phyloP scores from a whole-genome alignment of 2,329 filamentous ascomycete genomes.

The Pseudopyrenochaeta lycopersici region DNA sequence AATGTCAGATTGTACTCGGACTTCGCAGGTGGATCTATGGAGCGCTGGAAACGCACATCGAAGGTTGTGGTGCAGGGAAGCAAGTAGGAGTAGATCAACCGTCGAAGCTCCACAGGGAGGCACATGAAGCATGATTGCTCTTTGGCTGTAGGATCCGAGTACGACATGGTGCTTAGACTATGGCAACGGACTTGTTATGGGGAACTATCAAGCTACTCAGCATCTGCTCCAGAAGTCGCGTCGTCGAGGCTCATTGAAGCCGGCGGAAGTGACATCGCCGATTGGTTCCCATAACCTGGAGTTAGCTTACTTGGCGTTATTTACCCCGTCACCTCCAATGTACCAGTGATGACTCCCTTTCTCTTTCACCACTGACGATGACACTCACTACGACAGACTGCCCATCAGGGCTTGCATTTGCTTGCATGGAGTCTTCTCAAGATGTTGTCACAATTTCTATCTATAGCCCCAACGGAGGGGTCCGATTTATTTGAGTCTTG shows the following conservation, averaged over 20 bases:
- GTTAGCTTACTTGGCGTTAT: constrained; percentile 26
- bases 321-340: constrained; percentile 15
- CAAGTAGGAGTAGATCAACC: constrained; percentile 52
- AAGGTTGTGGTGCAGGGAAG: constrained; percentile 53
- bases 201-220: constrained; percentile 4
- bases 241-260: constrained; percentile 14
- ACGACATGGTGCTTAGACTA: constrained; percentile 21
- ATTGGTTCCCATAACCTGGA: constrained; percentile 27
- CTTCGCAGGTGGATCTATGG: constrained; percentile 19
- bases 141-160: background rate
- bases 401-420: constrained; percentile 35
- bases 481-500: constrained; percentile 54
- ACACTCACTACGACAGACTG: constrained; percentile 30
- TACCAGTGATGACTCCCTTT: constrained; percentile 36
- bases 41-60: constrained; percentile 28
- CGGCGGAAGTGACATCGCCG: constrained; percentile 21
- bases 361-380: constrained; percentile 38
- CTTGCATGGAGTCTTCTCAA: constrained; percentile 26
- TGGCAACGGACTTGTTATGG: background rate
- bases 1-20: constrained; percentile 43
- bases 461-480: constrained; percentile 66
- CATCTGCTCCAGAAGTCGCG: background rate
- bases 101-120: constrained; percentile 56
- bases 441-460: constrained; percentile 41
- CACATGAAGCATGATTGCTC: constrained; percentile 40